Evolutionary conservation across 202 grass and related monocot genomes (phyloP), one percentile per base, ranked within the genome.

Genomic region (Brachypodium distachyon): DNA sequence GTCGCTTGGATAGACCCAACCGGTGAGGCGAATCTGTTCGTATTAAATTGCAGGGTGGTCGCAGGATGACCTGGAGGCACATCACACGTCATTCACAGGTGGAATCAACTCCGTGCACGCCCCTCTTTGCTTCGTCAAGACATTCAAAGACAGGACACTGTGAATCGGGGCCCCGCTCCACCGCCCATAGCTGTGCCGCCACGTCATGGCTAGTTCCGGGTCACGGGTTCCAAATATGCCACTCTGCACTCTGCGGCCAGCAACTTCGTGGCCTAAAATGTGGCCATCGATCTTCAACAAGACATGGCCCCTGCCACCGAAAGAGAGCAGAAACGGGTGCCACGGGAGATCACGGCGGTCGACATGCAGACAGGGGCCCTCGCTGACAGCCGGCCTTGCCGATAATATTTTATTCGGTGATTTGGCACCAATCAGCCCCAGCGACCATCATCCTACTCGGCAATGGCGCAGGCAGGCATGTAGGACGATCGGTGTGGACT

Each of bases 351-450:
- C 81, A 46, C 40, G 64, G 40, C 63, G 31, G 37, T 1, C n/a
- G 32, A 27, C 25, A 49, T 9, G 62, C 46, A 40, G 9, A 23
- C 57, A n/a, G 76, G 81, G 78, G 12, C 46, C 81, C 62, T 26
- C 75, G 12, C 27, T 48, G 81, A 76, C 76, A 80, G 76, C 81
- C 81, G 70, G 54, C 86, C 86, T 80, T 62, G 76, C 26, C 56
- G 38, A 50, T 47, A 40, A 28, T 62, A 9, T 83, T 55, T 51
- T 31, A 17, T 29, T 5, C 22, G 11, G 70, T 63, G 70, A 38
- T 70, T n/a, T 79, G 80, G 64, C 85, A 22, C 53, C 75, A 21
- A 52, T 63, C 61, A 54, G 44, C 0, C 33, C 26, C 26, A 12
- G 41, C 65, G 42, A 42, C n/a, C n/a, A 69, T 44, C 75, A 38